Base-by-base conservation (phyloP, 192 early-diverging fungal genomes). In the Backusella sp. region DNA sequence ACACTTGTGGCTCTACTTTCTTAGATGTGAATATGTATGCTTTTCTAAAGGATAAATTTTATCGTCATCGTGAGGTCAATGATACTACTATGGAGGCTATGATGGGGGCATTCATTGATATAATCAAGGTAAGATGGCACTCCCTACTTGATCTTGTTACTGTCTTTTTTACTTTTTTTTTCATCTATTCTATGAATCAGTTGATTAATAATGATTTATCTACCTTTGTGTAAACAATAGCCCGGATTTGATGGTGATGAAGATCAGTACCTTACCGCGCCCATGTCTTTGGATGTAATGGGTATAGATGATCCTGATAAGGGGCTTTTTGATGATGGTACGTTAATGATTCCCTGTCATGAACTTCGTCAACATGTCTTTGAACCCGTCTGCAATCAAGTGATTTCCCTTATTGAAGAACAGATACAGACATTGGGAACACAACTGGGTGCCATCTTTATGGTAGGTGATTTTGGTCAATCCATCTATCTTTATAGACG, bases 391-490 rank as follows among this genome's bases (percentile, higher is more conserved):
- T 80, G 85, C 17, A 77, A 82, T 42, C 84, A 88, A 68, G 82
- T 88, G 0, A 62, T 88, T 37, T 70, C 69, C 3, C 66, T 86
- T 34, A 86, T 88, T 68, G 83, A 88, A 36, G 83, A 82, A 32
- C 84, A 86, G 44, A 53, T 88, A 30, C 59, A 73, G 12, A 76
- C 79, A 73, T 79, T 83, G 15, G 80, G 73, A 39, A 78, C 76
- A 36, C 74, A 74, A 21, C 75, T 84, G 36, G 80, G 79, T 15
- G 85, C 87, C 26, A 80, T 88, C 37, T 86, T 88, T 66, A 79
- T 88, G 76, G 87, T 86, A 7, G 87, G 87, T 69, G 85, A 83
- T 8, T 88, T 88, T 53, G 84, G 86, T 30, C 82, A 84, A 26
- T 86, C 84, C 39, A 80, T 76, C 53, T 89, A 89, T 62, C 78